Base-by-base conservation (phyloP, 352 stramenopile genomes). In the Phytophthora palmivora region DNA sequence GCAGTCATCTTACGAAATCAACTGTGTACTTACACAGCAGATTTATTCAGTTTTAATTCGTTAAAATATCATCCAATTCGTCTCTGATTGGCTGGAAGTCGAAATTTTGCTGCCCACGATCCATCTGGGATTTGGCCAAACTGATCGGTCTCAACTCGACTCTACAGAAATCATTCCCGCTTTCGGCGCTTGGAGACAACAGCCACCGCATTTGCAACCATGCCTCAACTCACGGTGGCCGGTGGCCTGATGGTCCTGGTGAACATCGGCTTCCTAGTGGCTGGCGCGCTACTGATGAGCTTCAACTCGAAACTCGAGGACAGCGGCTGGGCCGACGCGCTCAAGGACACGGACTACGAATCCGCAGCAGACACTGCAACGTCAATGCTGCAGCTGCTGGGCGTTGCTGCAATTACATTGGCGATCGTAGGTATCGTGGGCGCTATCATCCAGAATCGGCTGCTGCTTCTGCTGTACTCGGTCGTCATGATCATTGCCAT, bases 251-350 rank as follows among this genome's bases (percentile, higher is more conserved):
- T 95, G 67, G 73, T 95, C 50, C 47, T 91, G 16, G 73, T 94
- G 52, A 96, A 95, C 67, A 62, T 89, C 21, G 72, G 72, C 30
- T 94, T 96, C 51, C 58, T 96, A 24, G 67, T 70, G 14, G 80
- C 73, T 0, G 88, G 88, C 34, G 74, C 62, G 18, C 28, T 94
- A 53, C 62, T 96, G 26, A 73, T 96, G 50, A 80, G 72, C 22
- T 92, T 93, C 58, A 73, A 76, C 18, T 54, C 39, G 36, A 76
- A 69, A 6, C 69, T 94, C 32, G 71, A 88, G 37, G 73, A 49
- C 50, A 89, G 78, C 22, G 83, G 87, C 12, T 96, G 85, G 84
- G 71, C 80, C 16, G 85, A 96, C 43, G 86, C 85, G 34, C 79
- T 96, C 32, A 64, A 85, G 12, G 76, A 67, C 54, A 92, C 84